These are phyloP conservation scores for Malbranchea zuffiana DNA, from an alignment of 2,329 filamentous ascomycete species.

Conservation along the genomic window DNA sequence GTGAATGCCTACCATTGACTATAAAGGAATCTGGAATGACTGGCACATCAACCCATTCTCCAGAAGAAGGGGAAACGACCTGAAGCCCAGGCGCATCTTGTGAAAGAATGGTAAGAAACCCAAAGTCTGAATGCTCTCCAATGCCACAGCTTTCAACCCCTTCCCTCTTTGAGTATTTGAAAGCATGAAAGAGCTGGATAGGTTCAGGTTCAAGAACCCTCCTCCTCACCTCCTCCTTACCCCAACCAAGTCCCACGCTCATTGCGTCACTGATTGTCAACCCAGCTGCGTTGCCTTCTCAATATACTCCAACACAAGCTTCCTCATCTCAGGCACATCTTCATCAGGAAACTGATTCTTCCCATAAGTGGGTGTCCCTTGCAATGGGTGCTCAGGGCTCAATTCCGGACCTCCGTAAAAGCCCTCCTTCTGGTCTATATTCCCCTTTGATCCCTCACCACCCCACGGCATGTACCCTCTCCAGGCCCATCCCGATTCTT, in stretches of 20 bases:
- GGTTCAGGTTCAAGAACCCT: conserved; percentile 7
- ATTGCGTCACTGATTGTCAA: conserved; percentile 9
- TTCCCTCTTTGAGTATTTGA: conserved; percentile 9
- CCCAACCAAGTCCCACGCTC: conserved; percentile 8
- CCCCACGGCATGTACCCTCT: conserved; percentile 10
- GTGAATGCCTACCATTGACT: conserved; percentile 3
- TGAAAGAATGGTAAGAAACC: conserved; percentile 7
- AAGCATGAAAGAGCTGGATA: conserved; percentile 8
- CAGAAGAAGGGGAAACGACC: conserved; percentile 6
- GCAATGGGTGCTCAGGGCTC: conserved; percentile 5
- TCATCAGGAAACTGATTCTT: conserved; percentile 9
- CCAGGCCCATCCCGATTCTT: conserved; percentile 4
- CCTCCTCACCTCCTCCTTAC: conserved; percentile 6
- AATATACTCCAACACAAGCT: conserved; percentile 9
- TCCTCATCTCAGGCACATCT: conserved; percentile 9
- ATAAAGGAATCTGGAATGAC: conserved; percentile 6
- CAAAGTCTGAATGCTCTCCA: conserved; percentile 10
- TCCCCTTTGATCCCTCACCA: conserved; percentile 8
- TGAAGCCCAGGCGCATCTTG: conserved; percentile 5
- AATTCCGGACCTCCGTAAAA: conserved; percentile 11
- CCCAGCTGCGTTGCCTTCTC: conserved; percentile 6
- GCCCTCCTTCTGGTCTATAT: conserved; percentile 10
- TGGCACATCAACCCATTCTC: conserved; percentile 9
- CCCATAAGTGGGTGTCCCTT: conserved; percentile 5
- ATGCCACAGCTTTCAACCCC: conserved; percentile 10